Conservation (phyloP, 495 filamentous ascomycete species). For the Talaromyces thailandensis region DNA sequence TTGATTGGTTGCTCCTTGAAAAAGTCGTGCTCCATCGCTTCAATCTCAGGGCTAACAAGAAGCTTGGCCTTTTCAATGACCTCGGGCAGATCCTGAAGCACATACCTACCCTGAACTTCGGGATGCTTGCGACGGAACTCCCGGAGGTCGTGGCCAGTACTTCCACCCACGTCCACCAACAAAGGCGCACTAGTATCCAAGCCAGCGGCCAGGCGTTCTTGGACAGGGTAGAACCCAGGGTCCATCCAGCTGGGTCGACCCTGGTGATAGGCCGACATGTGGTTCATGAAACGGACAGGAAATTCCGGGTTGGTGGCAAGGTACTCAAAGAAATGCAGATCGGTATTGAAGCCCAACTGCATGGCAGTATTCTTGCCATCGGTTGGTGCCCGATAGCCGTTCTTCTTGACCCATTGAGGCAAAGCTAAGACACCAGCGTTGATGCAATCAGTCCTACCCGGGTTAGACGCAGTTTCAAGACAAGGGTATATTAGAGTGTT, state of each 20-base stretch:
- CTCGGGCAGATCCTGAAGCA: slow-evolving; percentile 39
- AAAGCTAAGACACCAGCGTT: slow-evolving; percentile 19
- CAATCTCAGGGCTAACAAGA: slow-evolving; percentile 14
- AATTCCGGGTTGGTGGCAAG: slow-evolving; percentile 16
- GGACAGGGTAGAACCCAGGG: slow-evolving; percentile 35
- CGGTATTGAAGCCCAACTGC: slow-evolving; percentile 22
- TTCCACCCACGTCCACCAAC: slow-evolving; percentile 47
- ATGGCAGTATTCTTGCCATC: slow-evolving; percentile 22
- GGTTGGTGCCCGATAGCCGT: slow-evolving; percentile 20
- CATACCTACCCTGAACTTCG: slow-evolving; percentile 27
- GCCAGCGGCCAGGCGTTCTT: slow-evolving; percentile 19
- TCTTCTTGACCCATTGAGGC: slow-evolving; percentile 21
- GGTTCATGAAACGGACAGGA: slow-evolving; percentile 8
- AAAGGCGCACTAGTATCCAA: slow-evolving; percentile 20
- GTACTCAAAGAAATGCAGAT: slow-evolving; percentile 26
- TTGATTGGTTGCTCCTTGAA: slow-evolving; percentile 42
- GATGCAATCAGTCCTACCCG: slow-evolving; percentile 17
- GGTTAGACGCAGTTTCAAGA: neutral
- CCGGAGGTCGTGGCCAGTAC: slow-evolving; percentile 38
- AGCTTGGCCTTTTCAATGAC: slow-evolving; percentile 29
- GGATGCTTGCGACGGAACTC: slow-evolving; percentile 30
- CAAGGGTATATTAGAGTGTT: neutral
- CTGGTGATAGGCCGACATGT: slow-evolving; percentile 33
- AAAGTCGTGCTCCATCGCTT: slow-evolving; percentile 35
- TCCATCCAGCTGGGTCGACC: slow-evolving; percentile 41